Evolutionary conservation across 2,329 filamentous ascomycete genomes (phyloP).

Genomic region (Colletotrichum spaethianum): DNA sequence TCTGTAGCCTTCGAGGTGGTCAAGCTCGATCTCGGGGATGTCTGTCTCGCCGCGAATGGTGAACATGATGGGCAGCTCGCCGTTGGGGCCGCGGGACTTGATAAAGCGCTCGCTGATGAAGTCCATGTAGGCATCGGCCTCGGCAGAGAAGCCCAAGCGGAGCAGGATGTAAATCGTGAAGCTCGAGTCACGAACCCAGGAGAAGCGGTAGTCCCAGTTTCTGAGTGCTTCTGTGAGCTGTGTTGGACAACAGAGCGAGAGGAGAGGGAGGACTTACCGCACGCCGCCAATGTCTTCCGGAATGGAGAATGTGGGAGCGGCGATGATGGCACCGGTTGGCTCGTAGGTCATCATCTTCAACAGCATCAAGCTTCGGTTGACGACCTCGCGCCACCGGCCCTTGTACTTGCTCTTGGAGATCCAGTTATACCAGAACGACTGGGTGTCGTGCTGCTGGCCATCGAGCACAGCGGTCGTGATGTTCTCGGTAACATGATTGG

Average conservation of each 20-base stretch:
- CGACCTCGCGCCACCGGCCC: conserved; percentile 80
- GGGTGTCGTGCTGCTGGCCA: conserved; percentile 77
- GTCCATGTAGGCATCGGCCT: conserved; percentile 83
- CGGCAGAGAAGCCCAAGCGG: conserved; percentile 80
- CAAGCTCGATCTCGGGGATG: conserved; percentile 78
- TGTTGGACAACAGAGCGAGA: neutral
- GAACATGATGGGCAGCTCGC: conserved; percentile 84
- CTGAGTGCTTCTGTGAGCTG: conserved; percentile 48
- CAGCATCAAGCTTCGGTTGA: conserved; percentile 79
- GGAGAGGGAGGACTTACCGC: conserved; percentile 49
- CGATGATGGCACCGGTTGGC: conserved; percentile 83
- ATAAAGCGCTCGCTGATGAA: conserved; percentile 82
- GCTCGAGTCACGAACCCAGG: conserved; percentile 83
- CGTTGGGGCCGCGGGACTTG: conserved; percentile 70
- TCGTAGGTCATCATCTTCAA: conserved; percentile 85
- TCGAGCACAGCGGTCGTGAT: conserved; percentile 73
- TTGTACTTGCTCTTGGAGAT: conserved; percentile 79
- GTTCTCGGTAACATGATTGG: conserved; percentile 68
- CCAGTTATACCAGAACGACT: conserved; percentile 81
- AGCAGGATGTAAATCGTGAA: conserved; percentile 86
- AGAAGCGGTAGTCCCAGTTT: conserved; percentile 83
- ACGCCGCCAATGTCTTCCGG: conserved; percentile 80
- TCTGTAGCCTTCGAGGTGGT: conserved; percentile 80
- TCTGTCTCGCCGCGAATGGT: conserved; percentile 82
- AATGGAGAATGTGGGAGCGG: conserved; percentile 82